A percentile compares a stretch with the other conserved stretches of the same genome.
Conservation (phyloP, 805 yeast species). For the Candida peoriensis region DNA sequence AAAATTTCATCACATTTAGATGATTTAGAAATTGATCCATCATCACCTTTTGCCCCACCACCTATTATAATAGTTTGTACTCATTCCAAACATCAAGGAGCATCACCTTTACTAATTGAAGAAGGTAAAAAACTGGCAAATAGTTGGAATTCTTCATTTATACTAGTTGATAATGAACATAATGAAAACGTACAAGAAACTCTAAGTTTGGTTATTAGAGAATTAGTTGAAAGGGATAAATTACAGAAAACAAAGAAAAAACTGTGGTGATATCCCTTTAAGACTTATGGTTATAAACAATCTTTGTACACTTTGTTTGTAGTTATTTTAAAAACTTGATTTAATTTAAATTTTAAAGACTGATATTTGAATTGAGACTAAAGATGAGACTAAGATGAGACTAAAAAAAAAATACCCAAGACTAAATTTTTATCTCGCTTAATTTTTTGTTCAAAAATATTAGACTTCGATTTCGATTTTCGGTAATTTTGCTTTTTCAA, state of each 20-base stretch:
- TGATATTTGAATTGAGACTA: no score
- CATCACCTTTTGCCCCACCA: slow-evolving; percentile 44
- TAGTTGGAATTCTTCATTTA: slow-evolving; percentile 62
- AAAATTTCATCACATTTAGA: slow-evolving; percentile 27
- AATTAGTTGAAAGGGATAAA: slow-evolving; percentile 45
- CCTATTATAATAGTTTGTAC: slow-evolving; percentile 68
- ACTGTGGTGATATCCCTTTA: no score
- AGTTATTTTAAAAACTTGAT: no score
- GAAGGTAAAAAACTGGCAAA: slow-evolving; percentile 54
- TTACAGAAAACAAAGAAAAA: slow-evolving; percentile 18
- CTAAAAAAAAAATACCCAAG: no score
- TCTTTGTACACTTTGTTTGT: no score
- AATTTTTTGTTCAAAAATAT: no score
- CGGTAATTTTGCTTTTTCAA: no score
- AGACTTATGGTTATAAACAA: no score
- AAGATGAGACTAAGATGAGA: no score
- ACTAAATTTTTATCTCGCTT: no score
- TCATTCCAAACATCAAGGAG: slow-evolving; percentile 48
- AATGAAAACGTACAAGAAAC: slow-evolving; percentile 52
- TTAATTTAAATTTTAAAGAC: no score
- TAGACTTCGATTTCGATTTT: no score
- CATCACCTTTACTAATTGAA: slow-evolving; percentile 55
- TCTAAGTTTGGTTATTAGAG: slow-evolving; percentile 53
- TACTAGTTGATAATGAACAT: slow-evolving; percentile 51
- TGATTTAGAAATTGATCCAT: slow-evolving; percentile 29